Conservation (phyloP, 805 yeast genomes). For the Teunomyces gatunensis region DNA sequence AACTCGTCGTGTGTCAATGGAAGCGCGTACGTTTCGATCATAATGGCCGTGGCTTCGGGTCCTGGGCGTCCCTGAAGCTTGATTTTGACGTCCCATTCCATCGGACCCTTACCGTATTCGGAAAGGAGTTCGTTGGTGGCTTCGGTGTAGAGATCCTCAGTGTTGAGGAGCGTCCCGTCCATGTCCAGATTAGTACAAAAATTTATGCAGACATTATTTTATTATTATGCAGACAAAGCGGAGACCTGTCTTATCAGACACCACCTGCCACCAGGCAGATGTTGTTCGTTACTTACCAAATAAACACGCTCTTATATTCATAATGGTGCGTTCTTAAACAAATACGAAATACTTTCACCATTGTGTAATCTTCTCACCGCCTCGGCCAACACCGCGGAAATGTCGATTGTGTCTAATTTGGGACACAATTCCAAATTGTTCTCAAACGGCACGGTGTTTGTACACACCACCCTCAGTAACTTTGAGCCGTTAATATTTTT, state of each 20-base stretch:
- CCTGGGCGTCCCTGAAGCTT: constrained; percentile 92
- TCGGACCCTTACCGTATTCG: constrained; percentile 69
- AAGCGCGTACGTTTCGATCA: constrained; percentile 67
- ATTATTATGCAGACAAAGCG: background rate
- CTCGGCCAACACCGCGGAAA: constrained; percentile 74
- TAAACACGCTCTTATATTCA: constrained; percentile 59
- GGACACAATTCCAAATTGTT: constrained; percentile 58
- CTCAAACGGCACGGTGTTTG: constrained; percentile 77
- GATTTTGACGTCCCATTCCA: constrained; percentile 88
- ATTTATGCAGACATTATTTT: background rate
- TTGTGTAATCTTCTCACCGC: constrained; percentile 81
- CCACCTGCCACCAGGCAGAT: too few species aligned
- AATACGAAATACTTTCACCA: constrained; percentile 81
- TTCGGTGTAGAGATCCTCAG: constrained; percentile 88
- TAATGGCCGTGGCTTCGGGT: constrained; percentile 59
- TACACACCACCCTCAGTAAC: constrained; percentile 69
- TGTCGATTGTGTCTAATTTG: constrained; percentile 65
- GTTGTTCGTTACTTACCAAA: constrained; percentile 48
- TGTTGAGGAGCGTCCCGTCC: constrained; percentile 93
- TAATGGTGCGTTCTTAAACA: constrained; percentile 65
- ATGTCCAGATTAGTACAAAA: constrained; percentile 49
- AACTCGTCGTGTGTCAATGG: constrained; percentile 67
- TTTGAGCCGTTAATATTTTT: constrained; percentile 67
- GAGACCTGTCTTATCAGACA: too few species aligned
- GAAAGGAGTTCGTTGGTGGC: constrained; percentile 67